Base-by-base conservation (phyloP, 768 basidiomycete species). In the Suillus tomentosus region DNA sequence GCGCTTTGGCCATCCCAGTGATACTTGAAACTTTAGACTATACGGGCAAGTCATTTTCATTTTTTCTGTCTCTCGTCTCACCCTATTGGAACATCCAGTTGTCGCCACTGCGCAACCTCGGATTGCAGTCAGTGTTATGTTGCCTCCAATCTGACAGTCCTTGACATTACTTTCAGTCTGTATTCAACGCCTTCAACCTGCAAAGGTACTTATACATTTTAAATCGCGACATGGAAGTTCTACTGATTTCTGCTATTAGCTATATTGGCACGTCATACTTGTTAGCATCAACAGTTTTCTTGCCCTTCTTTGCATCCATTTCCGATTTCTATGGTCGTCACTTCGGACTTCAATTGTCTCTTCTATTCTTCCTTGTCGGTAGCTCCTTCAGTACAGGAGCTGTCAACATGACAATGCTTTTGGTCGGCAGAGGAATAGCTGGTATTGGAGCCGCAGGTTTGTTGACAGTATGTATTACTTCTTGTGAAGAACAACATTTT, bases 301-400 rank as follows among this genome's bases (percentile, higher is more conserved):
- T 85, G 10, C 84, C 84, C 6, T 67, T 85, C 9, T 85, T 82
- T 51, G 83, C 81, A 1, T 80, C 80, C 8, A 64, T 85, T 8
- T 79, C 82, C 11, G 84, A 85, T 65, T 75, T 84, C 24, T 82
- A 79, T 72, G 84, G 84, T 10, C 80, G 84, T 1, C 78, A 85
- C 66, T 75, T 74, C 63, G 79, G 82, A 1, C 72, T 84, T 40
- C 84, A 85, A 65, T 19, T 80, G 2, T 74, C 81, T 3, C 68
- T 85, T 13, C 7, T 81, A 14, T 69, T 83, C 62, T 85, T 85
- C 70, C 69, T 82, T 24, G 50, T 81, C 40, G 83, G 83, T 13
- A 81, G 81, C 53, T 77, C 79, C 8, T 60, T 85, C 55, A 78
- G 83, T 57, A 85, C 83, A 0, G 83, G 80, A 5, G 79, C 81